Percentiles rank a stretch among this genome's conserved stretches.
phyloP scores from a whole-genome alignment of 2,329 filamentous ascomycete genomes.

The Beauveria asiatica region DNA sequence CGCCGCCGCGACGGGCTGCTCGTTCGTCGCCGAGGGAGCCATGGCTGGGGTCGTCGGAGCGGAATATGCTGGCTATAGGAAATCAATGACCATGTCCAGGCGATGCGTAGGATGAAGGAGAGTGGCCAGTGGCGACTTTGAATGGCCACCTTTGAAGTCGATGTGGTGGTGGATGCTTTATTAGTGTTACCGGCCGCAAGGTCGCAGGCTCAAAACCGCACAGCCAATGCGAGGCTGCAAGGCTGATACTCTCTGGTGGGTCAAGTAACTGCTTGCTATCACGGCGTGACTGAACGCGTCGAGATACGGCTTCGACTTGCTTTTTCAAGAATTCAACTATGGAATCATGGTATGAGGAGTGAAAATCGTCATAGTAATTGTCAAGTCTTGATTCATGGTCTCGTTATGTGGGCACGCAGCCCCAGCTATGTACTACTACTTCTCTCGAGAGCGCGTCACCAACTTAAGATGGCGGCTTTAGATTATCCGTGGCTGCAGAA shows the following conservation, averaged over 20 bases:
- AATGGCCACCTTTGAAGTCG: conserved; percentile 19
- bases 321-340: not conserved
- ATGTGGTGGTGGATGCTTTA: conserved; percentile 14
- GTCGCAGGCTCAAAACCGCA: conserved; percentile 13
- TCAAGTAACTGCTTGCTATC: conserved; percentile 1
- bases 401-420: not conserved
- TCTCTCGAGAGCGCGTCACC: not conserved
- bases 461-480: conserved; percentile 64
- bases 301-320: not conserved
- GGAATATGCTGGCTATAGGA: not conserved
- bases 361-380: not conserved
- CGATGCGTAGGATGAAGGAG: conserved; percentile 9
- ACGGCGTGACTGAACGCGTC: not conserved
- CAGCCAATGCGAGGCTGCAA: conserved; percentile 25
- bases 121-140: conserved; percentile 6
- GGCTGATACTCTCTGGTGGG: conserved; percentile 23
- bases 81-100: conserved; percentile 10
- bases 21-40: conserved; percentile 46
- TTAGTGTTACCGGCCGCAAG: conserved; percentile 15
- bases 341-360: not conserved
- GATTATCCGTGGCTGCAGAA: conserved; percentile 64
- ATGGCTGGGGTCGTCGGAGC: conserved; percentile 24
- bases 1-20: conserved; percentile 27
- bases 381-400: not conserved
- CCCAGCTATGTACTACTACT: not conserved